Evolutionary conservation across 345 rosid genomes (phyloP), one percentile per base, ranked within the genome.

Genomic region (Gossypium stocksii): DNA sequence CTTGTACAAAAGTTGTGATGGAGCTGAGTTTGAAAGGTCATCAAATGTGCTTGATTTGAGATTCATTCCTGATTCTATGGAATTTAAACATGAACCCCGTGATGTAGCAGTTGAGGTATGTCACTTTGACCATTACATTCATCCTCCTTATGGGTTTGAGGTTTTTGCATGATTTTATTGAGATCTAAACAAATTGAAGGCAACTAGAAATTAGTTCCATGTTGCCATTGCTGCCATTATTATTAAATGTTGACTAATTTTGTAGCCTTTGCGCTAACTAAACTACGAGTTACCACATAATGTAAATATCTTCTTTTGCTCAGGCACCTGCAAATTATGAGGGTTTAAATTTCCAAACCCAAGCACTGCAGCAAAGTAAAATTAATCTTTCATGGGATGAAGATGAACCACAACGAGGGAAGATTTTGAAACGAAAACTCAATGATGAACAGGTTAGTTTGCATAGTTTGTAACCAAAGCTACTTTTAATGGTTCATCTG

Each of bases 11-110:
- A 75, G 85, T 62, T 91, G 99, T 75, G 97, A 95, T 84, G 99
- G 98, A 51, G 72, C 78, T 60, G 99, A 95, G 81, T 88, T 95
- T 80, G 99, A 89, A 83, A 87, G 93, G 78, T 91, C 99, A 22
- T 84, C 99, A 34, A 95, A 93, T 88, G 91, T 90, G 79, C 91
- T 95, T 34, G 99, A 95, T 77, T 81, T 95, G 71, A 90, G 98
- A 82, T 95, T 90, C 82, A 85, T 95, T 80, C 97, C 99, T 6
- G 98, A 95, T 72, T 82, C 94, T 29, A 87, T 90, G 93, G 98
- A 93, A 75, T 90, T 93, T 82, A 90, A 89, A 81, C 88, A 91
- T 83, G 85, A 89, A n/a, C 93, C 96, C 38, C 92, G 92, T 62
- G 99, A 95, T 81, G 84, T 84, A 82, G 91, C 97, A 20, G 86